Percentiles rank a stretch among this genome's conserved stretches.
Conservation (phyloP, 2,329 filamentous ascomycete genomes). For the Sporothrix variecibatus region DNA sequence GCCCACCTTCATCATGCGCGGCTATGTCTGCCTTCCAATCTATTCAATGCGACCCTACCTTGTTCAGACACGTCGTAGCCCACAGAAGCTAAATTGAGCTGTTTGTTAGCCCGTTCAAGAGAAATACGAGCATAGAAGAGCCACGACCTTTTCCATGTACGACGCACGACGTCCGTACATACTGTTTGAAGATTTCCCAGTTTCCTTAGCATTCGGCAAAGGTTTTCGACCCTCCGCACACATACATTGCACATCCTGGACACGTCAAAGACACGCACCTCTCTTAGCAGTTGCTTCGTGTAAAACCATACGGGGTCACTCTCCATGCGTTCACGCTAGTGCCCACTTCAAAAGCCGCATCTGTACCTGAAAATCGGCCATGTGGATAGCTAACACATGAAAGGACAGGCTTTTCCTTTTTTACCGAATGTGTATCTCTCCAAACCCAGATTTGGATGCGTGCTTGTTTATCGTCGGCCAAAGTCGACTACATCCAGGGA, state of each 20-base stretch:
- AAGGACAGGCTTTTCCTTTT: neutral
- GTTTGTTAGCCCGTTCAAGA: neutral
- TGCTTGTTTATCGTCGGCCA: neutral
- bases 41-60: conserved; percentile 1
- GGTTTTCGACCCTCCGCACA: too few species aligned
- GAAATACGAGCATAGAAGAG: neutral
- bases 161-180: neutral
- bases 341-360: neutral
- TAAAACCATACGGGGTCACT: neutral
- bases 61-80: neutral
- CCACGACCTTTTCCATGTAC: neutral
- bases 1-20: neutral
- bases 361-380: conserved; percentile 28
- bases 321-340: conserved; percentile 4
- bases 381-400: conserved; percentile 18
- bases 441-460: neutral
- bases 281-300: neutral
- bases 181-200: neutral
- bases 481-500: neutral
- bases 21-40: neutral
- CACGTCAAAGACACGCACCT: neutral
- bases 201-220: neutral
- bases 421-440: neutral
- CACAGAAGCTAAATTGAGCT: neutral
- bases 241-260: neutral